Percentiles rank a stretch among this genome's conserved stretches.
These are phyloP conservation scores for Pseudocercospora crystallina DNA, from an alignment of 2,329 filamentous ascomycete genomes.

Conservation along the genomic window DNA sequence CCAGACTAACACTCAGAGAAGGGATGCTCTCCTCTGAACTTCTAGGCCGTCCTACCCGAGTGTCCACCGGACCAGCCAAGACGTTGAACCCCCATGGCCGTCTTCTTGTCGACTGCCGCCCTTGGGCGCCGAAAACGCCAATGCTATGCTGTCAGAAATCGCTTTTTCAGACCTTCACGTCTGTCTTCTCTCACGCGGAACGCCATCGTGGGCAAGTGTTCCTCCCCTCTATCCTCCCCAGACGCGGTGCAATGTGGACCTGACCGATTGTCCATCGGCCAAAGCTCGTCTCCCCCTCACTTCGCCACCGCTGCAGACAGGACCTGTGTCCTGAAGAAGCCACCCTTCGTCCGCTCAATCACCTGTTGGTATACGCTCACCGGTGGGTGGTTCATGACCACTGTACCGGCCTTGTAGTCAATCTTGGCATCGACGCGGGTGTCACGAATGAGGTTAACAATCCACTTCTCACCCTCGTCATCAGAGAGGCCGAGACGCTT, in stretches of 20 bases:
- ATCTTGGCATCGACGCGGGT: constrained; percentile 98
- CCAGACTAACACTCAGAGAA: too few relatives aligned
- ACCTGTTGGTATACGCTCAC: constrained; percentile 99
- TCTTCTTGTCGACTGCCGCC: background rate
- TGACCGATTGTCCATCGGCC: background rate
- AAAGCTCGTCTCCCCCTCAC: constrained; percentile 26
- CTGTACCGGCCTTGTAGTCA: constrained; percentile 97
- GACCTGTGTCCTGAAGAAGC: constrained; percentile 97
- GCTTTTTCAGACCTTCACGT: constrained; percentile 15
- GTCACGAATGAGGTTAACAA: constrained; percentile 97
- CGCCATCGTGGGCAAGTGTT: background rate
- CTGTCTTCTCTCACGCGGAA: constrained; percentile 1
- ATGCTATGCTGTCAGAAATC: constrained; percentile 21
- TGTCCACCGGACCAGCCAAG: too few relatives aligned
- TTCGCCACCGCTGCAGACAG: constrained; percentile 62
- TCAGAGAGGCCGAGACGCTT: constrained; percentile 85
- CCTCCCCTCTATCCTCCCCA: background rate
- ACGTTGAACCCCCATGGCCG: too few relatives aligned
- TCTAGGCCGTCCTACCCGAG: too few relatives aligned
- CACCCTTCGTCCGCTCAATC: constrained; percentile 97
- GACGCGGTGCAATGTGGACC: background rate
- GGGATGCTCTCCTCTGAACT: too few relatives aligned
- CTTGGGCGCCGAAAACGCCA: constrained; percentile 26
- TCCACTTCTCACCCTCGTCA: constrained; percentile 99
- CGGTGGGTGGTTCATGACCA: constrained; percentile 98